phyloP scores from a whole-genome alignment of 2,329 filamentous ascomycete species.

The Chaetomium olivaceum region DNA sequence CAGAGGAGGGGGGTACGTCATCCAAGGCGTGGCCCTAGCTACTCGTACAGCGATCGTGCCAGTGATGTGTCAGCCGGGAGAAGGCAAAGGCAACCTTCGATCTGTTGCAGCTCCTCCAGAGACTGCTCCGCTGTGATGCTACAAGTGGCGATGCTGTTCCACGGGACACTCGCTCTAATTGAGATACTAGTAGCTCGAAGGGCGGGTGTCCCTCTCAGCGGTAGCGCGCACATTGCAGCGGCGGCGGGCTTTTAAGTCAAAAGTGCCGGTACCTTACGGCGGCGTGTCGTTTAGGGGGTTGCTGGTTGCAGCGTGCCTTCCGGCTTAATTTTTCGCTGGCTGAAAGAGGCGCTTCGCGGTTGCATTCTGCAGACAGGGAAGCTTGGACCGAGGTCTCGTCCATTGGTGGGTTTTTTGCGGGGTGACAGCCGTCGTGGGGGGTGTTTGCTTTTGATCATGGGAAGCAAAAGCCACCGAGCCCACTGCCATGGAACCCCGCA shows the following conservation, averaged over 20 bases:
- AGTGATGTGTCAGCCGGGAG: slow-evolving; percentile 20
- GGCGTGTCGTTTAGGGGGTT: background rate
- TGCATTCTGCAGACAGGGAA: slow-evolving; percentile 20
- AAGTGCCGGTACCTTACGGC: background rate
- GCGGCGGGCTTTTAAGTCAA: slow-evolving; percentile 17
- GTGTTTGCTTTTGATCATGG: slow-evolving; percentile 10
- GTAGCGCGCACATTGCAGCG: slow-evolving; percentile 21
- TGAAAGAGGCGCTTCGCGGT: background rate
- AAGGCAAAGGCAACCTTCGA: slow-evolving; percentile 1
- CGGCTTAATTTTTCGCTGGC: slow-evolving; percentile 20
- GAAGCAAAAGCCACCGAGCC: slow-evolving; percentile 12
- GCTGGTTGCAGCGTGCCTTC: slow-evolving; percentile 20
- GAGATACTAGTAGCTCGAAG: slow-evolving; percentile 19
- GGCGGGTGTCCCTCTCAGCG: slow-evolving; percentile 16
- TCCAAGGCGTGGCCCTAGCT: slow-evolving; percentile 33
- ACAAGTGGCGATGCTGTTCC: slow-evolving; percentile 19
- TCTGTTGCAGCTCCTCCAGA: slow-evolving; percentile 11
- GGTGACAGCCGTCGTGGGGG: slow-evolving; percentile 17
- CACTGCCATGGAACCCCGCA: slow-evolving; percentile 14
- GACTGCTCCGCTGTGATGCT: slow-evolving; percentile 18
- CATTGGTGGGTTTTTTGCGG: slow-evolving; percentile 32
- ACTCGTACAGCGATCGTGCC: slow-evolving; percentile 18
- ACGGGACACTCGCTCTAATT: slow-evolving; percentile 10
- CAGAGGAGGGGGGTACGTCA: slow-evolving; percentile 29
- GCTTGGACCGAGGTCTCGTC: slow-evolving; percentile 16